These are phyloP conservation scores for Cryptococcus floricola DNA, from an alignment of 1,284 basidiomycete species.

Conservation along the genomic window DNA sequence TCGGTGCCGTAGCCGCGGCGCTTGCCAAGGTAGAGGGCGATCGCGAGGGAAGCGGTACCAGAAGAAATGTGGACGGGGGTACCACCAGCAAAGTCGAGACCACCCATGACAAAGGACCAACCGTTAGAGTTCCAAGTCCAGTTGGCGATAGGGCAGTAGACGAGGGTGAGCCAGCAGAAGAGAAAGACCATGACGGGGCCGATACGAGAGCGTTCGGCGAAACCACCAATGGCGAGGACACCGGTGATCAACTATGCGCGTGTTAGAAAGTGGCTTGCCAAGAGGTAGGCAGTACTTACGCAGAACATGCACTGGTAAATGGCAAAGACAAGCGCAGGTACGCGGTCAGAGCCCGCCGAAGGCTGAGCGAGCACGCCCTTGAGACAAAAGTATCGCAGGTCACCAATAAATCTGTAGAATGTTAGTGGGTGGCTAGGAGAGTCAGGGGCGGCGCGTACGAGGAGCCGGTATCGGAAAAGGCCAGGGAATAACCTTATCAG, in stretches of 20 bases:
- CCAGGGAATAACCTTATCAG: constrained; percentile 44
- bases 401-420: constrained; percentile 51
- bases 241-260: constrained; percentile 52
- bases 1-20: constrained; percentile 89
- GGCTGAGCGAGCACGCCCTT: constrained; percentile 72
- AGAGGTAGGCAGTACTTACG: constrained; percentile 17
- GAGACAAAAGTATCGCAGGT: constrained; percentile 71
- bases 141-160: constrained; percentile 88
- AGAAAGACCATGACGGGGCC: constrained; percentile 84
- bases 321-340: constrained; percentile 81
- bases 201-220: constrained; percentile 84
- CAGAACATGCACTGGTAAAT: constrained; percentile 58
- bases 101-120: constrained; percentile 75
- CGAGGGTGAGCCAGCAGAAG: constrained; percentile 87
- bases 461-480: constrained; percentile 50
- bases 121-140: constrained; percentile 93
- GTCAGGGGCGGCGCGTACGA: constrained; percentile 17
- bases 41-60: constrained; percentile 85
- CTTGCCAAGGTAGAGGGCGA: constrained; percentile 85
- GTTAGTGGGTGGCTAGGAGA: not conserved
- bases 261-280: not conserved
- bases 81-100: constrained; percentile 92
- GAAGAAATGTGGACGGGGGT: constrained; percentile 90
- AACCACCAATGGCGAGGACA: constrained; percentile 77
- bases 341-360: constrained; percentile 62